A percentile compares a stretch with the other conserved stretches of the same genome.
phyloP scores from a whole-genome alignment of 2,329 filamentous ascomycete species.

The Xylariaceae sp. region DNA sequence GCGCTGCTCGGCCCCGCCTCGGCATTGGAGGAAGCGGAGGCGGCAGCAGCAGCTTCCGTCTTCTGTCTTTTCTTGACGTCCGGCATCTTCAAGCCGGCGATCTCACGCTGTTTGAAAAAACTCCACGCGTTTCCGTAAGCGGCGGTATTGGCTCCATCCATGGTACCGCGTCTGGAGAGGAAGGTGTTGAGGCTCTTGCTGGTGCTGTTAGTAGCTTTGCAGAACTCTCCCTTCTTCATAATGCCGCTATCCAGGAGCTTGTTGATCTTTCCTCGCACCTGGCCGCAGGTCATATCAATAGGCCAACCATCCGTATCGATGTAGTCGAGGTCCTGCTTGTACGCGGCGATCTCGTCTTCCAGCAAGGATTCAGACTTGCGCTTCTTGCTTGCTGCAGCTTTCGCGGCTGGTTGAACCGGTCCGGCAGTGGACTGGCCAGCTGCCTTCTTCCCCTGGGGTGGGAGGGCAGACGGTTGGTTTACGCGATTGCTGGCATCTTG shows the following conservation, averaged over 20 bases:
- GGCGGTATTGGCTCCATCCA: slow-evolving; percentile 15
- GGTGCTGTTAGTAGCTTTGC: slow-evolving; percentile 18
- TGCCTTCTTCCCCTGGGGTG: neutral
- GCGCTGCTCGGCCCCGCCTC: neutral
- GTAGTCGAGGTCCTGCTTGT: slow-evolving; percentile 32
- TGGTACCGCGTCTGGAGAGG: slow-evolving; percentile 17
- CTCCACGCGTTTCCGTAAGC: slow-evolving; percentile 21
- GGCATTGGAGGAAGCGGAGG: neutral
- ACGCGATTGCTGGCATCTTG: slow-evolving; percentile 9
- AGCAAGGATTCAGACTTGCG: slow-evolving; percentile 29
- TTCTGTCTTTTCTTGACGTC: slow-evolving; percentile 31
- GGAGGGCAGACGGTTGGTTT: slow-evolving; percentile 6
- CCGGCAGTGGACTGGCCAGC: neutral
- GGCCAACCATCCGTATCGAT: slow-evolving; percentile 7
- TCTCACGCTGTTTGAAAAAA: slow-evolving; percentile 31
- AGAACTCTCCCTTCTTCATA: slow-evolving; percentile 32
- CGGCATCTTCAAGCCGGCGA: slow-evolving; percentile 30
- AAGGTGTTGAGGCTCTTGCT: slow-evolving; percentile 17
- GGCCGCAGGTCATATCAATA: slow-evolving; percentile 19
- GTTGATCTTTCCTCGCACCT: slow-evolving; percentile 27
- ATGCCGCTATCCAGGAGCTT: slow-evolving; percentile 27
- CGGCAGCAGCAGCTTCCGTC: slow-evolving; percentile 17
- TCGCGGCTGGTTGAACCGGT: neutral
- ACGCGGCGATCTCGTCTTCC: slow-evolving; percentile 32
- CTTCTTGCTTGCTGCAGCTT: slow-evolving; percentile 26